Conservation (phyloP, 2,329 filamentous ascomycete species). For the Talaromyces atroroseus region DNA sequence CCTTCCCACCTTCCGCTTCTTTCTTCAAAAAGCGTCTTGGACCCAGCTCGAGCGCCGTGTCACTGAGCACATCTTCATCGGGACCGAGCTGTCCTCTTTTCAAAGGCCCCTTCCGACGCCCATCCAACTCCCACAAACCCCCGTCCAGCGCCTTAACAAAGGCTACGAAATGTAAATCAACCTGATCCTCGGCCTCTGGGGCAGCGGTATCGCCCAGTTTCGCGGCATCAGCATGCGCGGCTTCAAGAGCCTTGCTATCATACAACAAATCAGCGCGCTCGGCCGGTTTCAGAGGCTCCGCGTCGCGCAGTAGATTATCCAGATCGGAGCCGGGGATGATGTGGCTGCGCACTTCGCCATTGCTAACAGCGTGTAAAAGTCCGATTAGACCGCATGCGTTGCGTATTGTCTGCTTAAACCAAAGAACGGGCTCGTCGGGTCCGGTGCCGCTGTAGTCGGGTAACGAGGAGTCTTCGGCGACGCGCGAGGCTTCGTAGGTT, state of each 20-base stretch:
- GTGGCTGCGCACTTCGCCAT: conserved; percentile 63
- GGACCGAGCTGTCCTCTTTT: conserved; percentile 57
- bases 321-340: conserved; percentile 49
- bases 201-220: conserved; percentile 70
- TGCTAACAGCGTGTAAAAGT: conserved; percentile 73
- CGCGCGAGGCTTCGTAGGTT: conserved; percentile 70
- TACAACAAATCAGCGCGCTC: conserved; percentile 72
- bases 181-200: conserved; percentile 68
- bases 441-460: conserved; percentile 64
- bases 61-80: conserved; percentile 67
- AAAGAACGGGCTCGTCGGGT: conserved; percentile 68
- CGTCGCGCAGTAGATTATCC: conserved; percentile 58
- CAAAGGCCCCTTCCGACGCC: conserved; percentile 65
- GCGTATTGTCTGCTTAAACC: conserved; percentile 92
- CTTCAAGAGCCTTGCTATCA: conserved; percentile 66
- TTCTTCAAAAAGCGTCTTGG: conserved; percentile 55
- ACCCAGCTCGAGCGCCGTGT: conserved; percentile 68
- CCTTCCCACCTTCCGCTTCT: conserved; percentile 53
- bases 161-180: conserved; percentile 95
- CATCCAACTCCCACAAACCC: conserved; percentile 76
- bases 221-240: conserved; percentile 73
- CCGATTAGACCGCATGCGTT: conserved; percentile 93
- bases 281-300: conserved; percentile 62
- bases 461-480: conserved; percentile 63
- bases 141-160: conserved; percentile 75